These are phyloP conservation scores for Trichoderma semiorbis DNA, from an alignment of 2,329 filamentous ascomycete species.

Conservation along the genomic window DNA sequence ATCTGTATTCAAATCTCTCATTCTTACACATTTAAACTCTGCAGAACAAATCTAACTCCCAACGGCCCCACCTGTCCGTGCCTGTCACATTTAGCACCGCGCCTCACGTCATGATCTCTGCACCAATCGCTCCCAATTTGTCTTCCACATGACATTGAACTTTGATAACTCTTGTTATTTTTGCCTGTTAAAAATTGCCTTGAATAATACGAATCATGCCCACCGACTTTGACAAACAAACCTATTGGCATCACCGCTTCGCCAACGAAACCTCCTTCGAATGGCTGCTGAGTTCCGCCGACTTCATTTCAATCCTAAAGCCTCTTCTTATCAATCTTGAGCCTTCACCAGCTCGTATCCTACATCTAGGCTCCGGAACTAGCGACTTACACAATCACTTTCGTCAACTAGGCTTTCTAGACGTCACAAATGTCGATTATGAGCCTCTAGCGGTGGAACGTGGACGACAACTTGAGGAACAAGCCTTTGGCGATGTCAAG, in stretches of 20 bases:
- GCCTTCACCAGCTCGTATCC: constrained; percentile 32
- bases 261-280: constrained; percentile 43
- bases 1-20: neutral
- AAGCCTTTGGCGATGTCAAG: constrained; percentile 42
- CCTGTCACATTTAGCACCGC: neutral
- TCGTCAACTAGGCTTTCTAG: constrained; percentile 39
- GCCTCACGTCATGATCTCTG: neutral
- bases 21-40: neutral
- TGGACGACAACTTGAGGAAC: constrained; percentile 39
- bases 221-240: constrained; percentile 46
- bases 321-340: constrained; percentile 34
- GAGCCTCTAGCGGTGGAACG: constrained; percentile 46
- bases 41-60: neutral
- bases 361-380: constrained; percentile 49
- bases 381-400: constrained; percentile 49
- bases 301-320: constrained; percentile 40
- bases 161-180: neutral
- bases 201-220: constrained; percentile 21
- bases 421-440: constrained; percentile 49
- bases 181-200: neutral
- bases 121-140: neutral
- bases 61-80: neutral
- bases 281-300: constrained; percentile 43
- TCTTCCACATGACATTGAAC: neutral
- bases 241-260: constrained; percentile 50